Evolutionary conservation across 352 stramenopile genomes (phyloP), one percentile per base, ranked within the genome.

Genomic region (Plasmopara muralis): DNA sequence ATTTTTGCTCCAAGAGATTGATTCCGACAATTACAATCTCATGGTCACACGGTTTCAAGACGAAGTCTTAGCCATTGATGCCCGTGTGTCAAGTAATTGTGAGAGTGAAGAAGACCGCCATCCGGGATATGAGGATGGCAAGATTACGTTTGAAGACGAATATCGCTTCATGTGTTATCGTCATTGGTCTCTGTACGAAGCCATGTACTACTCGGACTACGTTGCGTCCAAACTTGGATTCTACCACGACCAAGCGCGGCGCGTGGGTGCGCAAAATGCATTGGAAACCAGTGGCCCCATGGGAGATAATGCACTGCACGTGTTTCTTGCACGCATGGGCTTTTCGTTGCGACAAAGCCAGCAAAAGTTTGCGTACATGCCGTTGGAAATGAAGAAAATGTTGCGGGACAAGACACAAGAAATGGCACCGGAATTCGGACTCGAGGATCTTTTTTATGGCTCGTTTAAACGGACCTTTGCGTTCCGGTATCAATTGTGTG

Each of bases 271-370:
- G 0, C 85, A 70, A 66, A 83, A 70, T 63, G 72, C 77, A 0
- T 57, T 66, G 3, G 70, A 53, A 12, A 52, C 49, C 1, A 59
- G 43, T 28, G 62, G 51, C 9, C 67, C 57, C 1, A 56, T 72
- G 9, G 84, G 86, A 20, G 81, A 92, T 48, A 87, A 83, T 7
- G 69, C 73, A 10, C 64, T 97, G 20, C 79, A 96, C 55, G 89
- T 98, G 43, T 88, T 98, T 55, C 71, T 99, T 20, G 96, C 96
- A 5, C 97, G 97, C 50, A 98, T 99, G 95, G 96, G 96, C 9
- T 96, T 98, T 56, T 97, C 90, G 0, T 65, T 98, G 15, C 84
- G 95, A 28, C 80, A 98, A 62, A 98, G 91, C 62, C 79, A 96
- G 54, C 95, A 99, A 57, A 97, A 96, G 52, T 93, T 89, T 72